Conservation (phyloP, 23 red algal species). For the Gracilaria vermiculophylla region DNA sequence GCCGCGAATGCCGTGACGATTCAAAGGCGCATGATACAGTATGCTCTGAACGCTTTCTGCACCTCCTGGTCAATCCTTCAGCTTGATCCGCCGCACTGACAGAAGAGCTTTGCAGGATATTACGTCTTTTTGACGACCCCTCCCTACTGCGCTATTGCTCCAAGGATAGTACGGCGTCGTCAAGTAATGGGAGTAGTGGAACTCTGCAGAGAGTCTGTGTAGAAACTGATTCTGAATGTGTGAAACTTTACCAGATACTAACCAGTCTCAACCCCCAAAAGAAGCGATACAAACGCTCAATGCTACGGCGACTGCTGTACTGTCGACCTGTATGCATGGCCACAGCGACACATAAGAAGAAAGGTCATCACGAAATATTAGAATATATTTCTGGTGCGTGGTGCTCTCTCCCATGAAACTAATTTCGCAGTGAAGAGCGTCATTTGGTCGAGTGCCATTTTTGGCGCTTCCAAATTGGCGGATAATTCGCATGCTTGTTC, state of each 20-base stretch:
- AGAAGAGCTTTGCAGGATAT: too few species aligned
- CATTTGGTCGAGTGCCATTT: neutral
- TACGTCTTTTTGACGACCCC: neutral
- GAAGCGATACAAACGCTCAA: neutral
- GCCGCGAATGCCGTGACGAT: neutral
- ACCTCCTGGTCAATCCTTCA: neutral
- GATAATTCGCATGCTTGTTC: neutral
- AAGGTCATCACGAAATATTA: constrained; percentile 22
- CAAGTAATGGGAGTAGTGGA: neutral
- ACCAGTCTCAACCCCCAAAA: neutral
- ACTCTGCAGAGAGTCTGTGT: neutral
- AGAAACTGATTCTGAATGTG: neutral
- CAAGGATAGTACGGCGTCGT: constrained; percentile 18
- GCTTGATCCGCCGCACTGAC: neutral
- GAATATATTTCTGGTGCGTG: neutral
- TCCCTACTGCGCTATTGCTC: neutral
- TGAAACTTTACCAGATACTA: neutral
- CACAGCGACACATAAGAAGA: neutral
- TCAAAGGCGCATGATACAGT: neutral
- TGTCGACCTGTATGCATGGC: neutral
- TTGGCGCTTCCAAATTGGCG: neutral
- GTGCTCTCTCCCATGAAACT: neutral
- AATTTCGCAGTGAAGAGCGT: neutral
- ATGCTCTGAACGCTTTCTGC: neutral
- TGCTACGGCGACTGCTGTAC: neutral